A percentile compares a stretch with the other conserved stretches of the same genome.
Evolutionary conservation across 2,329 filamentous ascomycete species (phyloP).

Genomic region (Madurella mycetomatis): DNA sequence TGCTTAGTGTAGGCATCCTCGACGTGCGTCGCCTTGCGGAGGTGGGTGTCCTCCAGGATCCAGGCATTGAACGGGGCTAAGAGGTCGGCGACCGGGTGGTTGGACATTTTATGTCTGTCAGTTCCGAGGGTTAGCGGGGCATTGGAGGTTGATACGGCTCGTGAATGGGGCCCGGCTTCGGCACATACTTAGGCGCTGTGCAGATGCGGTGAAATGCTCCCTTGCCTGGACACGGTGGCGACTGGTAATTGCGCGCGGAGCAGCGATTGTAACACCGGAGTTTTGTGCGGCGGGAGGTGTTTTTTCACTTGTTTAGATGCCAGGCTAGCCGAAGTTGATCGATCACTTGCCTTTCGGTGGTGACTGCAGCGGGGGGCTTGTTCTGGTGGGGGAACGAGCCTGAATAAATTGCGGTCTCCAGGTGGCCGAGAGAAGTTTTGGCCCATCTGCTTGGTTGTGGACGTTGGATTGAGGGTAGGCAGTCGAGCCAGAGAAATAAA

Average conservation of each 20-base stretch:
- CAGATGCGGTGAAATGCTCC: too few species aligned
- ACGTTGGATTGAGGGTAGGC: not conserved
- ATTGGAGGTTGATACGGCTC: not conserved
- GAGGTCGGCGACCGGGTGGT: not conserved
- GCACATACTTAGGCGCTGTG: too few species aligned
- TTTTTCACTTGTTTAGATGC: not conserved
- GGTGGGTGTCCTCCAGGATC: not conserved
- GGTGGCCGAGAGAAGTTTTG: not conserved
- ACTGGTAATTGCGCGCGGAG: too few species aligned
- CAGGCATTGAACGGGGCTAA: not conserved
- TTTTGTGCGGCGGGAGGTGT: not conserved
- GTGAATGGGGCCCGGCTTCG: too few species aligned
- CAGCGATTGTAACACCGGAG: too few species aligned
- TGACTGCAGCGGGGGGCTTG: not conserved
- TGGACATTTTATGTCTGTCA: not conserved
- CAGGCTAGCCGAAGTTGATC: not conserved
- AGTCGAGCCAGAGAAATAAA: not conserved
- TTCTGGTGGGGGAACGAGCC: not conserved
- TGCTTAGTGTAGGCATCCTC: not conserved
- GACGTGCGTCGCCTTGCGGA: not conserved
- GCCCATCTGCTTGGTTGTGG: not conserved
- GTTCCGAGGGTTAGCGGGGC: not conserved
- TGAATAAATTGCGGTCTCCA: not conserved
- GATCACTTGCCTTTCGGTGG: not conserved
- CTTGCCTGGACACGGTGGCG: too few species aligned